Percentiles rank a stretch among this genome's conserved stretches.
These are phyloP conservation scores for Ogataea ganodermae DNA, from an alignment of 805 yeast species.

Conservation along the genomic window DNA sequence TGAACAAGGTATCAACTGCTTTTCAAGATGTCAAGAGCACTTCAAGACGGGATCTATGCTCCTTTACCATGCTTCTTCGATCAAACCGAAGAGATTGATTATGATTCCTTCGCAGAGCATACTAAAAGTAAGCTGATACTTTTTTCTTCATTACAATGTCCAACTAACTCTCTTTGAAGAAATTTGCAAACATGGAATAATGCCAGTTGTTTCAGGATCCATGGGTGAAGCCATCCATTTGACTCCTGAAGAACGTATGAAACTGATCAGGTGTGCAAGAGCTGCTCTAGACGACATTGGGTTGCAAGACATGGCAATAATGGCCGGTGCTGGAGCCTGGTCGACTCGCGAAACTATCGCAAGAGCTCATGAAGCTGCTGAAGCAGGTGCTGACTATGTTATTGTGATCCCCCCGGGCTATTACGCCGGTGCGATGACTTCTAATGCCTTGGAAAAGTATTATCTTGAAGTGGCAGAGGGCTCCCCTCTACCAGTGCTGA, in stretches of 20 bases:
- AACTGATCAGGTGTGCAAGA: constrained; percentile 32
- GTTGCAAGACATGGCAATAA: constrained; percentile 28
- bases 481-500: constrained; percentile 38
- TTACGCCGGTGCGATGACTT: constrained; percentile 37
- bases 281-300: constrained; percentile 36
- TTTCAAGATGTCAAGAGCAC: constrained; percentile 9
- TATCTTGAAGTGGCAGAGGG: constrained; percentile 35
- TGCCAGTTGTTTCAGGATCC: constrained; percentile 40
- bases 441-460: constrained; percentile 35
- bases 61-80: constrained; percentile 21
- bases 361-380: constrained; percentile 29
- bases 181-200: constrained; percentile 31
- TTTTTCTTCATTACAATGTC: neutral
- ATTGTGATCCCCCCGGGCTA: constrained; percentile 39
- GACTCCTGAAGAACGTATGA: constrained; percentile 35
- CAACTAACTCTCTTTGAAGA: neutral
- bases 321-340: constrained; percentile 37
- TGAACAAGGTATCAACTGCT: too few relatives aligned
- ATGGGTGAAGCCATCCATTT: constrained; percentile 43
- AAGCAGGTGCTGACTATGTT: constrained; percentile 39
- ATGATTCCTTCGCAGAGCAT: constrained; percentile 36
- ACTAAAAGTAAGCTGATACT: constrained; percentile 27
- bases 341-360: constrained; percentile 32
- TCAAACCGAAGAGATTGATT: constrained; percentile 32
- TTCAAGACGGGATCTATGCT: constrained; percentile 16